Conservation (phyloP, 208 protist genomes). For the Wallacemonas sp. region DNA sequence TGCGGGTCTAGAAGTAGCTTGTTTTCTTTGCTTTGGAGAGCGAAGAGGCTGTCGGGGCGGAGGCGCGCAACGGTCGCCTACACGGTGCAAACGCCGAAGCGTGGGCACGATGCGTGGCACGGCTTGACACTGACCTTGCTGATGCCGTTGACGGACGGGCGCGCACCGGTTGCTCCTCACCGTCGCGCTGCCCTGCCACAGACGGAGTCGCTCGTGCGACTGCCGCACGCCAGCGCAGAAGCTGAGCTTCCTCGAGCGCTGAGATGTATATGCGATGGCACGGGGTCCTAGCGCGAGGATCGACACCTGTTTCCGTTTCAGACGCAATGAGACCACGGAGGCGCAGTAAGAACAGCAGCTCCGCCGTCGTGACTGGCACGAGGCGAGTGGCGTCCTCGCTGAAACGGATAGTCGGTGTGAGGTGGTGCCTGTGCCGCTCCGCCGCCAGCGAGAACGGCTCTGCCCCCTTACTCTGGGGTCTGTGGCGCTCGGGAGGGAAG, state of each 20-base stretch:
- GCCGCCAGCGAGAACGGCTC: no score
- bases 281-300: conserved; percentile 28
- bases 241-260: conserved; percentile 51
- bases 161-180: neutral
- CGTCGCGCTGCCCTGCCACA: no score
- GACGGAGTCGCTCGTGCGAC: no score
- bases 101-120: no score
- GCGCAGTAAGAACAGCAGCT: conserved; percentile 75
- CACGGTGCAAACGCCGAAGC: no score
- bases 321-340: conserved; percentile 76
- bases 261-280: conserved; percentile 76
- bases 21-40: conserved; percentile 5
- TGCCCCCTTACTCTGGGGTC: no score
- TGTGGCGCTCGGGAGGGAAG: no score
- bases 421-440: neutral
- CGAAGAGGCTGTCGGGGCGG: conserved; percentile 1
- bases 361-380: conserved; percentile 54
- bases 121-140: no score
- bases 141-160: no score
- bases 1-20: neutral
- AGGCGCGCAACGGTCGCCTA: neutral
- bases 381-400: conserved; percentile 40
- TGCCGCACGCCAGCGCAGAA: conserved; percentile 19
- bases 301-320: conserved; percentile 55
- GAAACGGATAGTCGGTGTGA: conserved; percentile 8